phyloP scores from a whole-genome alignment of 208 protist species.

The Leptomonas seymouri region DNA sequence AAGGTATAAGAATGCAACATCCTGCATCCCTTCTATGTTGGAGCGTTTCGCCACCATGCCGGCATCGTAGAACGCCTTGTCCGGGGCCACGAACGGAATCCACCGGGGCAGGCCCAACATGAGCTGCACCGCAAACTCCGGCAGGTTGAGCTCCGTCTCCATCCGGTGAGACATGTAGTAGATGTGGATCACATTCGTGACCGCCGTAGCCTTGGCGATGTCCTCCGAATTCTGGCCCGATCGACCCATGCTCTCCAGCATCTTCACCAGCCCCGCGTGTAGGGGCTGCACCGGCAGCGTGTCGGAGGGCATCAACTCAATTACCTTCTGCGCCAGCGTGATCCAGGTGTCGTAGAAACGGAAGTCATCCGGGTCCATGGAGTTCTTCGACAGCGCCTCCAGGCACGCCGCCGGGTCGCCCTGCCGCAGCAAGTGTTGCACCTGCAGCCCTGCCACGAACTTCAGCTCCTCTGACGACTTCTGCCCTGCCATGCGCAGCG shows the following conservation, averaged over 20 bases:
- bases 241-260: constrained; percentile 71
- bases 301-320: constrained; percentile 46
- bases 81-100: constrained; percentile 89
- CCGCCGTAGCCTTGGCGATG: constrained; percentile 65
- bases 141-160: constrained; percentile 62
- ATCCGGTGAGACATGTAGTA: constrained; percentile 78
- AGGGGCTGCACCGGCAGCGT: constrained; percentile 44
- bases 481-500: constrained; percentile 77
- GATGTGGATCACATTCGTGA: constrained; percentile 80
- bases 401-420: constrained; percentile 59
- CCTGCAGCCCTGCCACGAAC: constrained; percentile 73
- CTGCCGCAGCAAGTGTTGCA: constrained; percentile 77
- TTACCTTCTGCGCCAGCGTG: constrained; percentile 61
- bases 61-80: constrained; percentile 97
- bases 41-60: constrained; percentile 88
- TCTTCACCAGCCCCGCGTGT: constrained; percentile 68
- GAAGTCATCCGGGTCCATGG: constrained; percentile 85
- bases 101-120: constrained; percentile 93
- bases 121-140: constrained; percentile 82
- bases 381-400: constrained; percentile 61
- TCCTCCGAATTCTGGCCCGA: constrained; percentile 87
- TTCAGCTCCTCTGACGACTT: constrained; percentile 65
- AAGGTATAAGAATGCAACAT: constrained; percentile 92
- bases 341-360: constrained; percentile 90
- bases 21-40: constrained; percentile 54